A percentile compares a stretch with the other conserved stretches of the same genome.
These are phyloP conservation scores for Globisporangium camurandrum DNA, from an alignment of 352 stramenopile species.

Conservation along the genomic window DNA sequence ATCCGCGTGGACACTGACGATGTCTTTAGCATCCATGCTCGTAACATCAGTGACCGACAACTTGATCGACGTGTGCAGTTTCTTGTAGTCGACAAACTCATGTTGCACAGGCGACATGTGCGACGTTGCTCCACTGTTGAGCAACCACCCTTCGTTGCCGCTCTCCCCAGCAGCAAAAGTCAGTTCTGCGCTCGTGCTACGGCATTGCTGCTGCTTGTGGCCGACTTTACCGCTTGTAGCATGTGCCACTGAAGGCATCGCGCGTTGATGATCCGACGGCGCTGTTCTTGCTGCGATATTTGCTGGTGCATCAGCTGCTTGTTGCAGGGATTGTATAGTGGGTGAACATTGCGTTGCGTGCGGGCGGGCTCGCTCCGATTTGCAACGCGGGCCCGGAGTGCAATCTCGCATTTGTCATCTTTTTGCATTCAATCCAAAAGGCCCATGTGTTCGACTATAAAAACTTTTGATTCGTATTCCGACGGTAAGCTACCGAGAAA, in stretches of 20 bases:
- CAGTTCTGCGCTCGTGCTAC: neutral
- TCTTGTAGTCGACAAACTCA: neutral
- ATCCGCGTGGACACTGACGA: neutral
- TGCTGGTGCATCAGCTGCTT: neutral
- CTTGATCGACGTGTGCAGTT: neutral
- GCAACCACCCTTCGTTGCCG: neutral
- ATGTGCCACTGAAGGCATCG: neutral
- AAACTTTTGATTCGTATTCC: conserved; percentile 11
- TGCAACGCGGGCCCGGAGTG: neutral
- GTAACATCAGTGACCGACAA: neutral
- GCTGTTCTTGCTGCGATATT: neutral
- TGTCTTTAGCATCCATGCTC: neutral
- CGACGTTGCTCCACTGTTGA: neutral
- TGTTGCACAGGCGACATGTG: neutral
- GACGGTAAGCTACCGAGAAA: conserved; percentile 16
- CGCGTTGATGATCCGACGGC: neutral
- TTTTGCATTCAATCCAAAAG: too few relatives aligned
- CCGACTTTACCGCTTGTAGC: neutral
- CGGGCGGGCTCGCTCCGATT: neutral
- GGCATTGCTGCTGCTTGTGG: neutral
- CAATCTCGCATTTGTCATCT: neutral
- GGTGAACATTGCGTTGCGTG: neutral
- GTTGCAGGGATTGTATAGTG: neutral
- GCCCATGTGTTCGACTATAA: neutral
- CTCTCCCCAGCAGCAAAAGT: neutral